These are phyloP conservation scores for Boletellus deceptivus DNA, from an alignment of 1,284 basidiomycete genomes.

Conservation along the genomic window DNA sequence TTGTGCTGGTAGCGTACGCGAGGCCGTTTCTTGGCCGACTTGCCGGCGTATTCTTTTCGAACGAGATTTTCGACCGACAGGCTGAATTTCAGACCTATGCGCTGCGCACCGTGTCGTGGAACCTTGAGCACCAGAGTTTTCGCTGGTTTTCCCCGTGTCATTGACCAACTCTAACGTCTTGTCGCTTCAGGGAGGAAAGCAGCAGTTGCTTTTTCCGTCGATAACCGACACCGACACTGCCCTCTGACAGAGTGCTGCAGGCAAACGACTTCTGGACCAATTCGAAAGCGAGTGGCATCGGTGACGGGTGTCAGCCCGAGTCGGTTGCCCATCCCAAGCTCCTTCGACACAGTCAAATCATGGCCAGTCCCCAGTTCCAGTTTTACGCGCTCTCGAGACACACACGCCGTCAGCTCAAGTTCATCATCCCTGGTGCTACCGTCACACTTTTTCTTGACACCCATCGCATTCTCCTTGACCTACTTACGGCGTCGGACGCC, in stretches of 20 bases:
- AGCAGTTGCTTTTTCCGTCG: slow-evolving; percentile 2
- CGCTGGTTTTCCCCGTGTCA: slow-evolving; percentile 32
- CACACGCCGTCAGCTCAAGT: slow-evolving; percentile 65
- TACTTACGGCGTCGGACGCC: slow-evolving; percentile 34
- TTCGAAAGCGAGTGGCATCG: slow-evolving; percentile 2
- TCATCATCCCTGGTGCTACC: slow-evolving; percentile 63
- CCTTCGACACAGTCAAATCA: slow-evolving; percentile 1
- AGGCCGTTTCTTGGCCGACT: slow-evolving; percentile 32
- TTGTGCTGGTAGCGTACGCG: slow-evolving; percentile 61
- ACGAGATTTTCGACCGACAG: slow-evolving; percentile 56
- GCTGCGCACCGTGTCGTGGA: slow-evolving; percentile 71
- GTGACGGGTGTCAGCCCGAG: slow-evolving; percentile 10
- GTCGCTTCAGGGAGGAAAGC: slow-evolving; percentile 1
- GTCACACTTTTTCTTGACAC: slow-evolving; percentile 62
- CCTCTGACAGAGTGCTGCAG: too few species aligned
- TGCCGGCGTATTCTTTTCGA: slow-evolving; percentile 36
- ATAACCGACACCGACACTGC: slow-evolving; percentile 2
- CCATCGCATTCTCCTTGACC: slow-evolving; percentile 45
- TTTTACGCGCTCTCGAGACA: slow-evolving; percentile 39
- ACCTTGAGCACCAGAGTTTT: slow-evolving; percentile 57
- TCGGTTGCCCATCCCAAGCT: not conserved
- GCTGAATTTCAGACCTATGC: slow-evolving; percentile 60
- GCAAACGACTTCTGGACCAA: not conserved
- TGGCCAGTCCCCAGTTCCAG: slow-evolving; percentile 17
- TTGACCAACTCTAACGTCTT: slow-evolving; percentile 8